Evolutionary conservation across 2,329 filamentous ascomycete species (phyloP), one percentile per base, ranked within the genome.

Genomic region (Magnaporthiopsis incrustans): DNA sequence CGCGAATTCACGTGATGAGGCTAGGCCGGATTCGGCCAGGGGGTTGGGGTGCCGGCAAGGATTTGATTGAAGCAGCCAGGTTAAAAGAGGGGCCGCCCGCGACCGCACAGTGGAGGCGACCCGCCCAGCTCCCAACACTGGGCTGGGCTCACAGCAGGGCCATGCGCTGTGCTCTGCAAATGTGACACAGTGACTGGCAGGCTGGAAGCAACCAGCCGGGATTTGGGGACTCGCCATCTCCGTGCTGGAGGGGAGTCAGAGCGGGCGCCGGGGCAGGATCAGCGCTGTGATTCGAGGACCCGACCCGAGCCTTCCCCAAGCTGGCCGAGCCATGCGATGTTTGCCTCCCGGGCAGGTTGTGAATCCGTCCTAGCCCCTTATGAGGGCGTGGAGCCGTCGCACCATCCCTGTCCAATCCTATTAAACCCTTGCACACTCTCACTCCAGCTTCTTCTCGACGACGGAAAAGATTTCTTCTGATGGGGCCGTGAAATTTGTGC

Each of bases 1-100:
- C 60, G 18, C 60, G 38, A 14, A 12, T 22, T 62, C 60, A 62
- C 60, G 60, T 62, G 60, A 53, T 10, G 44, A 53, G 22, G 44
- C 44, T 53, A 53, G n/a, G 44, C 44, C 44, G 22, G 44, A 53
- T 53, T 3, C 7, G 22, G 22, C 22, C 44, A 53, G 22, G 44
- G 44, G 44, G 44, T 11, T 53, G 44, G 22, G 44, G 2, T 8
- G 44, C 44, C 3, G 44, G 22, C 44, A 25, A n/a, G 44, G 44
- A 3, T 53, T n/a, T 53, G 22, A 50, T 53, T 30, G 30, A 22
- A 53, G 44, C 44, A 53, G 44, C 44, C 44, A 25, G 18, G 44
- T 5, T 25, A 53, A 53, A 53, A 53, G n/a, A 5, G 7, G 44
- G 44, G 44, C 22, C 44, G 22, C 44, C 2, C 18, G n/a, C 44